A percentile compares a stretch with the other conserved stretches of the same genome.
phyloP scores from a whole-genome alignment of 352 stramenopile genomes.

The Globisporangium nunn region DNA sequence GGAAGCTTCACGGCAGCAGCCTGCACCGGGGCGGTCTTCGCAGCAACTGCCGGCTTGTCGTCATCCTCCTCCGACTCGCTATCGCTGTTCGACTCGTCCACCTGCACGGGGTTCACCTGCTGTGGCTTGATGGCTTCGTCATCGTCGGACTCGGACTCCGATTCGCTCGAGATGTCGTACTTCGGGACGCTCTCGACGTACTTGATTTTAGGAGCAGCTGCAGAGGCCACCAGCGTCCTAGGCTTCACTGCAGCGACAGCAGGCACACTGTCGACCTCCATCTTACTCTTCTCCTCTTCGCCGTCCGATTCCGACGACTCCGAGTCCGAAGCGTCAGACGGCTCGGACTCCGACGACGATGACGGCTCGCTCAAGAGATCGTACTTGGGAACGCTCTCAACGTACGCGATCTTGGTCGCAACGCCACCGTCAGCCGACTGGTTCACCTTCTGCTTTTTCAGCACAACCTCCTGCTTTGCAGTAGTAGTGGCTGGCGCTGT shows the following conservation, averaged over 20 bases:
- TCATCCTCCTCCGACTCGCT: slow-evolving; percentile 6
- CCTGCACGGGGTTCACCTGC: slow-evolving; percentile 1
- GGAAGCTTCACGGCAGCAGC: not conserved
- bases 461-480: not conserved
- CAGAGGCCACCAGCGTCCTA: not conserved
- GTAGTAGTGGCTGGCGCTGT: not conserved
- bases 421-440: not conserved
- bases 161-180: slow-evolving; percentile 51
- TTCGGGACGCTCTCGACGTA: slow-evolving; percentile 59
- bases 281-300: not conserved
- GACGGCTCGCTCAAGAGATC: not conserved
- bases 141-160: slow-evolving; percentile 25
- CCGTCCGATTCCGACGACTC: slow-evolving; percentile 10
- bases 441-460: slow-evolving; percentile 17
- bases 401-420: slow-evolving; percentile 13
- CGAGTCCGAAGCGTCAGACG: not conserved
- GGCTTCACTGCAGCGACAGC: not conserved
- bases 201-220: not conserved
- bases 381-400: not conserved
- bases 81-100: slow-evolving; percentile 4
- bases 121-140: not conserved
- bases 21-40: not conserved
- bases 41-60: not conserved
- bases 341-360: not conserved
- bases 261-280: not conserved